phyloP scores from a whole-genome alignment of 176 grass and related monocot species.

The Avena sativa region DNA sequence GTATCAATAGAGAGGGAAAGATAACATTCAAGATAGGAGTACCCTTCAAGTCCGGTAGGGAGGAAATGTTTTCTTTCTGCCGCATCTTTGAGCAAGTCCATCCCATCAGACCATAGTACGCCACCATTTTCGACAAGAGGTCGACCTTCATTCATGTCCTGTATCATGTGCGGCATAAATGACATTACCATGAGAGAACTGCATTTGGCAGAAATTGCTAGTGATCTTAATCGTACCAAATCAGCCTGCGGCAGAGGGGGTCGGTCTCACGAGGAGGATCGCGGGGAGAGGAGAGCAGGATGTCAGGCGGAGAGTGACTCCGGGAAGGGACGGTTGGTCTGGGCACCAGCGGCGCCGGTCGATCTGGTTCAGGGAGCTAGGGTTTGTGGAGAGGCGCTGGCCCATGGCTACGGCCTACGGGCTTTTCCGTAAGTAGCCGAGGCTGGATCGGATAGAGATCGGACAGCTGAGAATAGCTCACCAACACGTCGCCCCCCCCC shows the following conservation, averaged over 20 bases:
- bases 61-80: slow-evolving; percentile 44
- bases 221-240: not conserved
- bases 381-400: not conserved
- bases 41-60: slow-evolving; percentile 52
- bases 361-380: too few relatives aligned
- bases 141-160: slow-evolving; percentile 29
- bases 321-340: too few relatives aligned
- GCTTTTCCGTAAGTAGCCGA: not conserved
- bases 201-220: not conserved
- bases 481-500: not conserved
- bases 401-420: not conserved
- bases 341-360: too few relatives aligned
- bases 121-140: not conserved
- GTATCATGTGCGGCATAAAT: not conserved
- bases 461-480: not conserved
- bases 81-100: slow-evolving; percentile 41
- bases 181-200: not conserved
- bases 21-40: slow-evolving; percentile 28
- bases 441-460: not conserved
- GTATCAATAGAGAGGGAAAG: slow-evolving; percentile 9
- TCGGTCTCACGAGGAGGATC: not conserved
- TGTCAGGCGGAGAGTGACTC: too few relatives aligned
- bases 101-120: slow-evolving; percentile 2
- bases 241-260: not conserved
- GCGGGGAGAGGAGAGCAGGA: not conserved